These are phyloP conservation scores for Phytophthora pinifolia DNA, from an alignment of 352 stramenopile species.

Conservation along the genomic window DNA sequence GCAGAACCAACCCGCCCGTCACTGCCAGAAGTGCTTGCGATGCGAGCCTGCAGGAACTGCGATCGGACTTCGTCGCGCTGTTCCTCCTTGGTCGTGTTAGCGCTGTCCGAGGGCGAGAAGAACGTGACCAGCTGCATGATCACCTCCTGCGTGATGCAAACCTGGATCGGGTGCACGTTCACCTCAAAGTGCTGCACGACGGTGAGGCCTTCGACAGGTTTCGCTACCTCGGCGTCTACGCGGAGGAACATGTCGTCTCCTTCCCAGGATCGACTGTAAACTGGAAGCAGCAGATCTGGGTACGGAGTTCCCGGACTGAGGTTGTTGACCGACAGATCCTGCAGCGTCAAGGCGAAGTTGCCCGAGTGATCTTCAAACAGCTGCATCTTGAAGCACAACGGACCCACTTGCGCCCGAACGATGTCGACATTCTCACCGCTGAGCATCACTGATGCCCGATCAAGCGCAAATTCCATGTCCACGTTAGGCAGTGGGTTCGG, in stretches of 20 bases:
- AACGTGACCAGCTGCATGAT: constrained; percentile 72
- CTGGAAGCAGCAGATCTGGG: constrained; percentile 60
- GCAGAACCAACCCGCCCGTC: constrained; percentile 49
- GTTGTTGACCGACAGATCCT: constrained; percentile 63
- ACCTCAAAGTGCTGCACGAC: constrained; percentile 85
- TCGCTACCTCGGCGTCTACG: constrained; percentile 71
- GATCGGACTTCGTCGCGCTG: constrained; percentile 63
- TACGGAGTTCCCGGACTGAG: constrained; percentile 69
- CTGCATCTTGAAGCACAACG: constrained; percentile 62
- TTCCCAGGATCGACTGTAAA: constrained; percentile 48
- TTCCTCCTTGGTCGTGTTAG: constrained; percentile 42
- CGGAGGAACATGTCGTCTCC: constrained; percentile 72
- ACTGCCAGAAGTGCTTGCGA: constrained; percentile 12
- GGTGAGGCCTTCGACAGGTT: constrained; percentile 53
- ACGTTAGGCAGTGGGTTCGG: constrained; percentile 52
- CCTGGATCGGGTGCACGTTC: constrained; percentile 84
- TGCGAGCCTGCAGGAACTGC: constrained; percentile 53
- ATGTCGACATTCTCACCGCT: constrained; percentile 67
- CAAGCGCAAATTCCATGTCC: constrained; percentile 59
- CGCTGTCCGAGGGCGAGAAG: constrained; percentile 36
- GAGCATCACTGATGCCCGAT: constrained; percentile 61
- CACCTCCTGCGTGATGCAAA: constrained; percentile 80
- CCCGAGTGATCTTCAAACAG: constrained; percentile 75
- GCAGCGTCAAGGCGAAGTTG: constrained; percentile 55
- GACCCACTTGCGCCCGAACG: constrained; percentile 41